Evolutionary conservation across 306 rosid species (phyloP), one percentile per base, ranked within the genome.

Genomic region (Dalbergia cultrata): DNA sequence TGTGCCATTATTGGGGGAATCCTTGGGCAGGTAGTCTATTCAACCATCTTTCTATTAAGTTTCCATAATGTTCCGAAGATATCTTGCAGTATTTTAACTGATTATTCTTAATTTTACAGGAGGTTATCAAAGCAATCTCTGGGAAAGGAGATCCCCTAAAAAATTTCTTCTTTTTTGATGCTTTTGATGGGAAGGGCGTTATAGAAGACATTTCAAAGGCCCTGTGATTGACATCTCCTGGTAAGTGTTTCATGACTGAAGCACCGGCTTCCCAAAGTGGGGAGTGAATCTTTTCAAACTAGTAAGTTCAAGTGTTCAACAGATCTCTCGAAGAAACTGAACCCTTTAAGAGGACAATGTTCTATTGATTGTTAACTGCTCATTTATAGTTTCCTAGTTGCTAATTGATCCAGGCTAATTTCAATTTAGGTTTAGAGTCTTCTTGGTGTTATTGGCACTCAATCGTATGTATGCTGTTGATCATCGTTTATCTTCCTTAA

Each of bases 81-180:
- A 21, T 58, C 13, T 35, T 10, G 41, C 19, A 19, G 54, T 63
- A 9, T 11, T 26, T 37, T 63, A 37, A 16, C 72, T 75, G 41
- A 85, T 74, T 13, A 6, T 58, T 78, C 26, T 70, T 70, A 56
- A 33, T 63, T 59, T 81, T 19, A 5, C 84, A 93, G 99, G 99
- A 96, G 89, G 98, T 96, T 59, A 96, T 96, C 79, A 96, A 96
- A 83, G 93, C 97, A 47, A 92, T 96, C 72, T 96, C 99, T 8
- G 96, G 93, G 43, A 96, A 92, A 87, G 97, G 98, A 45, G 97
- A 92, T 4, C 94, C 98, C 11, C 69, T 93, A 4, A 93, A 88
- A 81, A 96, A 93, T 66, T 93, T 91, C 68, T 93, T 91, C 92
- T 92, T 89, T 79, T 95, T 85, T 60, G 97, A 95, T 77, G 93